Base-by-base conservation (phyloP, 352 stramenopile genomes). In the Pythium sp. region DNA sequence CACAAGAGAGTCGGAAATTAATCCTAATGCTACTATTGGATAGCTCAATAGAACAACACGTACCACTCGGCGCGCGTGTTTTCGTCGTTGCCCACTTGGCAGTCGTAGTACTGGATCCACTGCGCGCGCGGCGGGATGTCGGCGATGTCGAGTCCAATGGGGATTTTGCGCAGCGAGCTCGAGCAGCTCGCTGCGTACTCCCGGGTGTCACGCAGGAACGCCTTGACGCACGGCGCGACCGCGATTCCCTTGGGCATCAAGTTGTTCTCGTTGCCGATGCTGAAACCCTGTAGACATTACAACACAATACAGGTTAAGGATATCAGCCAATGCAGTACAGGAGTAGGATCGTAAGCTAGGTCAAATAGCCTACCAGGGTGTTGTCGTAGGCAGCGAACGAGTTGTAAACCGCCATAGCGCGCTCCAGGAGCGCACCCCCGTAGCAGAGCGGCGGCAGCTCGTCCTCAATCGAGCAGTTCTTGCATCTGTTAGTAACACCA, bases 381-480 rank as follows among this genome's bases (percentile, higher is more conserved):
- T 87, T 87, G 73, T 87, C 76, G 71, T 87, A 87, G n/a, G 80
- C 72, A 9, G 79, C 79, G 57, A 87, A 87, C 5, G 79, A 77
- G 64, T 84, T 84, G 73, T 84, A 85, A 22, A 87, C 72, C 59
- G 80, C 70, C 69, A 82, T 72, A 26, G 72, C 63, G 22, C 79
- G 77, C n/a, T 61, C 64, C 57, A 85, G 84, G 28, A 87, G 68
- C 38, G 62, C 32, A 41, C 81, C 72, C 11, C 77, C 71, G 68
- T 87, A 87, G 76, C 79, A 87, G 32, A 72, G 70, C 15, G 79
- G 79, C 15, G 77, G 66, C 34, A 68, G n/a, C 4, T 54, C 54
- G 53, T 87, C 76, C 8, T 67, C 55, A 36, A 87, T 71, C 11
- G 75, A 68, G 57, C 79, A 87, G 51, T 75, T 71, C 59, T 80